phyloP scores from a whole-genome alignment of 2,329 filamentous ascomycete genomes.

The Ceratocystis ficicola region DNA sequence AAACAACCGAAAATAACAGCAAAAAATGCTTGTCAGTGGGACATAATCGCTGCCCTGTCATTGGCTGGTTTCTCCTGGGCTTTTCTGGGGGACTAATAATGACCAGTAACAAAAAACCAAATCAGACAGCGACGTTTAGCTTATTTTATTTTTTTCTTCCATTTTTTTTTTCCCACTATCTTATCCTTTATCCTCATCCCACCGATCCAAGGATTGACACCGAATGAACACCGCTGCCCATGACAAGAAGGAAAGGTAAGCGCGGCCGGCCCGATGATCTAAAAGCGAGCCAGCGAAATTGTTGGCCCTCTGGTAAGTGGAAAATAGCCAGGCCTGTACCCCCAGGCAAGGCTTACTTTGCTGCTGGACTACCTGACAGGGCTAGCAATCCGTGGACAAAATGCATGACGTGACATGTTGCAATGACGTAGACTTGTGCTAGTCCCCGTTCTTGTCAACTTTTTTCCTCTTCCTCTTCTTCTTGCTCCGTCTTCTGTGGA shows the following conservation, averaged over 20 bases:
- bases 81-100: not conserved
- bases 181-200: not conserved
- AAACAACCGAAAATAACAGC: not conserved
- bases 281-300: not conserved
- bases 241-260: not conserved
- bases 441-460: not conserved
- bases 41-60: not conserved
- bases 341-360: not conserved
- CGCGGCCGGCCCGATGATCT: slow-evolving; percentile 3
- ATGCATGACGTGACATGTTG: slow-evolving; percentile 6
- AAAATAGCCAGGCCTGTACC: not conserved
- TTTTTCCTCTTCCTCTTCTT: not conserved
- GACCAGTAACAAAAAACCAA: not conserved
- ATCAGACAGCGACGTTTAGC: not conserved
- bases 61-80: not conserved
- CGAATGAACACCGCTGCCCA: not conserved
- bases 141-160: not conserved
- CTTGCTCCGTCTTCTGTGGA: not conserved
- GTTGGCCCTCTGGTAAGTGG: not conserved
- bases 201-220: not conserved
- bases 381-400: slow-evolving; percentile 1
- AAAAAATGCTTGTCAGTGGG: not conserved
- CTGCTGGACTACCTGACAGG: not conserved
- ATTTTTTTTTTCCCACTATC: not conserved
- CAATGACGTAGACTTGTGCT: not conserved